These are phyloP conservation scores for Russula brevipes DNA, from an alignment of 768 basidiomycete species.

Conservation along the genomic window DNA sequence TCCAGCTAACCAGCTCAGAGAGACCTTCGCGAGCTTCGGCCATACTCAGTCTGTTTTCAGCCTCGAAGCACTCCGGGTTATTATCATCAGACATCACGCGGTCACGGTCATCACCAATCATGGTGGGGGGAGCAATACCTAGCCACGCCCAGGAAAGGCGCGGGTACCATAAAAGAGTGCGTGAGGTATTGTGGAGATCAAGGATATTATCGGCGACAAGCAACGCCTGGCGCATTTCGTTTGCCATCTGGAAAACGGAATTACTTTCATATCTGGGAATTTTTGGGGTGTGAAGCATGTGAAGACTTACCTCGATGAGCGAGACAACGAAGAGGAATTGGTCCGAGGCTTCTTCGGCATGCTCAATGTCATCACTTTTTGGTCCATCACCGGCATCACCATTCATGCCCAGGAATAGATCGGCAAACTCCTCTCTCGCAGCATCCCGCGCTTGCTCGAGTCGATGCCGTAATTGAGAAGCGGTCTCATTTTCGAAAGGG, in stretches of 20 bases:
- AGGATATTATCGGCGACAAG: conserved; percentile 28
- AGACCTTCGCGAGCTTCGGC: conserved; percentile 21
- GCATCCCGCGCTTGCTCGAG: conserved; percentile 17
- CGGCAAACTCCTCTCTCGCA: conserved; percentile 30
- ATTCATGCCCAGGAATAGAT: conserved; percentile 33
- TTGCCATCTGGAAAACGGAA: conserved; percentile 37
- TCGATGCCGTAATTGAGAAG: background rate
- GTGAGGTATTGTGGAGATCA: conserved; percentile 11
- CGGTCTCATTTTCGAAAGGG: conserved; percentile 17
- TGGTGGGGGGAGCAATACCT: conserved; percentile 18
- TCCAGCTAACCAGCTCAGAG: conserved; percentile 13
- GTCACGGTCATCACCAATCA: conserved; percentile 13
- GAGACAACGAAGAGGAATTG: conserved; percentile 41
- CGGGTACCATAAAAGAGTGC: conserved; percentile 21
- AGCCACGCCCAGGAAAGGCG: conserved; percentile 22
- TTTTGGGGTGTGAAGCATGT: background rate
- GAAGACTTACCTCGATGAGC: conserved; percentile 38
- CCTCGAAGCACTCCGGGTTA: conserved; percentile 7
- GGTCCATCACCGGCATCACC: conserved; percentile 30
- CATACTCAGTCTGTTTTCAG: conserved; percentile 15
- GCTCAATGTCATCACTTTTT: conserved; percentile 22
- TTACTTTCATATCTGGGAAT: background rate
- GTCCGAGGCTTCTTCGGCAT: conserved; percentile 34
- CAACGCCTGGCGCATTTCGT: conserved; percentile 37
- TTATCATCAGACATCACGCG: conserved; percentile 7